Base-by-base conservation (phyloP, 2,329 filamentous ascomycete genomes). In the Botrytis hyacinthi region DNA sequence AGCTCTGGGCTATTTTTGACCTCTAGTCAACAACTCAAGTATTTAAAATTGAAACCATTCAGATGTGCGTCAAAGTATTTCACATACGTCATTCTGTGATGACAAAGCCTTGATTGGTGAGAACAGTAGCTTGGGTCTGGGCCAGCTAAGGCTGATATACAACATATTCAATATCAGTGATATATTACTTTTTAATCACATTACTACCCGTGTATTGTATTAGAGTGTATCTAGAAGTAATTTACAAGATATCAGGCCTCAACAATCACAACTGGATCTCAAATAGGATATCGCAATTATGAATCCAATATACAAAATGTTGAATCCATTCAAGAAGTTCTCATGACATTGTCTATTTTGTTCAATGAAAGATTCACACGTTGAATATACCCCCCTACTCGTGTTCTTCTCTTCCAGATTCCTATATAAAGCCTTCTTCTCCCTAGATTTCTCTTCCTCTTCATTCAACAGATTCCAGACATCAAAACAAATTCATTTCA, bases 201-300 rank as follows among this genome's bases (percentile, higher is more conserved):
- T n/a, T 29, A 22, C 20, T 42, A 32, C 26, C 12, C 0, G 1
- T 54, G 0, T 16, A 7, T 57, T 57, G 6, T 4, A 32, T 57
- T 20, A 6, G 6, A 69, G 22, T 32, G 9, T 16, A 44, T 18
- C 18, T 14, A 32, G 18, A 1, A 42, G 29, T 10, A 18, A 32
- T 29, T 8, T 16, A 1, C 2, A 57, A 29, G 10, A 57, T 57
- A 8, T 42, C 22, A 8, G 20, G 5, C 4, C n/a, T 32, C 7
- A 57, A 57, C 35, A 69, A 69, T 69, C 66, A 69, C 66, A 69
- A 69, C 26, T 40, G 37, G 8, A 32, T 69, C 35, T 42, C 18
- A 44, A 69, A 48, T 57, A 18, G 37, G 66, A 42, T 44, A 9
- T 18, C 4, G n/a, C 35, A 18, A 57, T 57, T 42, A 22, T 68